Evolutionary conservation across 75 land plant genomes (phyloP), one percentile per base, ranked within the genome.

Genomic region (Picea glauca): DNA sequence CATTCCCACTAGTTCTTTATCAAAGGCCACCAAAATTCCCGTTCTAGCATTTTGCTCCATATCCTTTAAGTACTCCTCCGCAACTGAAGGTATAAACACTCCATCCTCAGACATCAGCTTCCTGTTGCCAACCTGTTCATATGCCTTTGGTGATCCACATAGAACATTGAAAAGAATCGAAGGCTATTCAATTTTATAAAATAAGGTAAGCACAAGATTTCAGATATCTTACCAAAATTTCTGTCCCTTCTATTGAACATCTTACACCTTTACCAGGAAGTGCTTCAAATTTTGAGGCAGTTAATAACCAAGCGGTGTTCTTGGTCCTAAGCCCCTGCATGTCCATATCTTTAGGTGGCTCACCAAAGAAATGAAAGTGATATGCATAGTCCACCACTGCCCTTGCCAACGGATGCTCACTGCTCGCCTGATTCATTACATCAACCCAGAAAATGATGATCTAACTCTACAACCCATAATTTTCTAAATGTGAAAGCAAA

Each of bases 331-430:
- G 78, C 5, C 60, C 58, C 12, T 80, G 62, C 23, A 84, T 79
- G 60, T 66, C 65, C 4, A 63, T 75, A 77, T 79, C 78, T 21
- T 83, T 77, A 15, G 80, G 58, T 82, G 58, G 54, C 81, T 80
- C 60, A 60, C 58, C 63, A 78, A 62, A 78, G 82, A 79, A 61
- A 62, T 63, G 70, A 90, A 85, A 64, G 64, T 81, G 56, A 88
- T 89, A 15, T 20, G 91, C 88, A 86, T 92, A 86, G 78, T 94
- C 84, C 62, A 86, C 85, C 40, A 94, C 87, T 74, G 97, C 94
- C 83, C 89, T 94, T 74, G 94, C 97, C 64, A 94, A 62, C 15
- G 97, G 97, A 67, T 94, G 97, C 85, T 90, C 93, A 75, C 97
- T 94, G 67, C 92, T 94, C 30, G 78, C 88, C 97, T 94, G 79